Base-by-base conservation (phyloP, 1,284 basidiomycete genomes). In the Tilletia horrida region DNA sequence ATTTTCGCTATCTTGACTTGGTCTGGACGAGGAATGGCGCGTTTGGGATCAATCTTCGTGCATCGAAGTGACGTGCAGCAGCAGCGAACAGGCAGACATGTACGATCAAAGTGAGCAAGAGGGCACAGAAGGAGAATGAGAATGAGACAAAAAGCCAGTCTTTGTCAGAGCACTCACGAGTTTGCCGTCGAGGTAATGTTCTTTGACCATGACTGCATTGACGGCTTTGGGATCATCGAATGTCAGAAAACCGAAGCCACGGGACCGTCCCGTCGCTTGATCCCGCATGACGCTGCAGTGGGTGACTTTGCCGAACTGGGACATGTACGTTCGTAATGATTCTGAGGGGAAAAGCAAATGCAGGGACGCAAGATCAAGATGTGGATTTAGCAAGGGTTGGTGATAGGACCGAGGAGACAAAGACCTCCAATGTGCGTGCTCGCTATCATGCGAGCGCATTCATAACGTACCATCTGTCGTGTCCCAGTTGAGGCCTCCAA, bases 1-100 rank as follows among this genome's bases (percentile, higher is more conserved):
- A 97, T 86, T 81, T 84, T 84, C 50, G 73, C 81, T 9, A 70
- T 61, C 44, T 69, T 66, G 63, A 69, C 67, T 57, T 75, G 72
- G 35, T 79, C 79, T 7, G 75, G 74, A 29, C 95, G 88, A 16
- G 96, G 96, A 74, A 99, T 97, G 4, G 96, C 96, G 68, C 95
- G 89, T 84, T 99, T 99, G 13, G 96, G 96, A 80, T 99, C 96
- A 82, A 99, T 99, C 94, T 97, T n/a, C n/a, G n/a, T n/a, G n/a
- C n/a, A n/a, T n/a, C n/a, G n/a, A n/a, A n/a, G n/a, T n/a, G n/a
- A n/a, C n/a, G n/a, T n/a, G n/a, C n/a, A n/a, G n/a, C n/a, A n/a
- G n/a, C n/a, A n/a, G n/a, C n/a, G n/a, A n/a, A n/a, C n/a, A n/a
- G n/a, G n/a, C n/a, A n/a, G n/a, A n/a, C n/a, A n/a, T n/a, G n/a